Base-by-base conservation (phyloP, 495 filamentous ascomycete genomes). In the Trichoderma parareesei region DNA sequence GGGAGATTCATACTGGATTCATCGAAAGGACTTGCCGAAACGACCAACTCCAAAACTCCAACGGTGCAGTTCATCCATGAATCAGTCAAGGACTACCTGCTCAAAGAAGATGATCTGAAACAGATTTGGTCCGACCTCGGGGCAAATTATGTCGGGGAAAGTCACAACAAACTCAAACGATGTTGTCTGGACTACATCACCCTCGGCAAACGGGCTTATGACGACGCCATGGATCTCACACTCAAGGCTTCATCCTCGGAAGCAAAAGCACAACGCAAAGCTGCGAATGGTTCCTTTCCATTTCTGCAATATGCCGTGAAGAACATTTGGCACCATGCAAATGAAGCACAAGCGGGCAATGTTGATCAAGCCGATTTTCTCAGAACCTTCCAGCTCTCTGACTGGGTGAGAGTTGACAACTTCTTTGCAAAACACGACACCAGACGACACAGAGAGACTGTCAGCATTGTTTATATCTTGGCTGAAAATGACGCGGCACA, bases 1-100 rank as follows among this genome's bases (percentile, higher is more conserved):
- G 14, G 4, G 16, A 71, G 67, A 66, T 76, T 65, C 68, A 71
- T 81, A 9, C 65, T 76, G 2, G 70, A 69, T 60, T 74, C 62
- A 7, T 81, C 78, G 0, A 81, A 80, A 67, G 64, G 64, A 38
- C 59, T 65, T 9, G 43, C 59, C 10, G 64, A 65, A 20, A 37
- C 38, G 10, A 49, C 74, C 0, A 70, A 65, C 43, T 70, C 74
- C 0, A 61, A 65, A 0, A 40, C 20, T 2, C 63, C 66, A 42
- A 71, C 60, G 2, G 73, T 80, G 42, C 78, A 82, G 66, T 82
- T 82, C 65, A 81, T 82, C 53, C 78, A 82, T 65, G 78, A 81
- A 68, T 80, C 78, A 1, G 79, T 81, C 4, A 69, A 72, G 11
- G 77, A 79, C 61, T 80, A 75, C 37, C 70, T 82, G 7, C 13